Conservation (phyloP, 108 stramenopile genomes). For the Nitzschia putrida region DNA sequence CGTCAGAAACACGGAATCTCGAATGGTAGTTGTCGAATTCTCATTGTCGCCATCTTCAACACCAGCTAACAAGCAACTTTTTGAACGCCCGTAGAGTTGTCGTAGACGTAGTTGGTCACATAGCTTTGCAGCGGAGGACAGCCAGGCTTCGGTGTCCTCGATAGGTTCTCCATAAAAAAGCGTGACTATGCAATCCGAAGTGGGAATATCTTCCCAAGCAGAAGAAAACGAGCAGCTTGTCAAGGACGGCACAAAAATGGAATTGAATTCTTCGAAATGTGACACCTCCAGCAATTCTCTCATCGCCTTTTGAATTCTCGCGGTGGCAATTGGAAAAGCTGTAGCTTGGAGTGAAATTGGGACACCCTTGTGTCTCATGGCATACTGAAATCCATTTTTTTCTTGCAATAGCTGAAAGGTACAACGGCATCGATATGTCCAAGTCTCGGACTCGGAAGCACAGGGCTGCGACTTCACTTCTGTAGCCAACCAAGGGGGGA, state of each 20-base stretch:
- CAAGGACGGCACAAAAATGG: slow-evolving; percentile 15
- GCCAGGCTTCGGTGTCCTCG: slow-evolving; percentile 41
- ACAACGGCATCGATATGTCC: slow-evolving; percentile 67
- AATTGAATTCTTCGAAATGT: slow-evolving; percentile 20
- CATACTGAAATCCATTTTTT: slow-evolving; percentile 38
- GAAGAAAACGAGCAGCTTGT: slow-evolving; percentile 63
- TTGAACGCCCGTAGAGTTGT: slow-evolving; percentile 58
- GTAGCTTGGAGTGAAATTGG: slow-evolving; percentile 39
- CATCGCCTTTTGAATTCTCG: slow-evolving; percentile 64
- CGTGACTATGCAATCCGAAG: slow-evolving; percentile 54
- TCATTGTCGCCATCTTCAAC: slow-evolving; percentile 17
- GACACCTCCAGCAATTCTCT: slow-evolving; percentile 29
- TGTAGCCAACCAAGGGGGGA: neutral
- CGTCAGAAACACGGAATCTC: slow-evolving; percentile 32
- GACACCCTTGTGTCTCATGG: slow-evolving; percentile 44
- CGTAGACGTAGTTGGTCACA: slow-evolving; percentile 36
- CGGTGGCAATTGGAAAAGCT: slow-evolving; percentile 64
- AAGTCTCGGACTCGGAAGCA: slow-evolving; percentile 33
- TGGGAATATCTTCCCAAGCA: slow-evolving; percentile 51
- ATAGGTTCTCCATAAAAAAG: slow-evolving; percentile 56
- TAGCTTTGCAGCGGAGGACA: slow-evolving; percentile 36
- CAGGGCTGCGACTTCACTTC: slow-evolving; percentile 30
- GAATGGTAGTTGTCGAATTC: slow-evolving; percentile 12
- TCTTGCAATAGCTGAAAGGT: slow-evolving; percentile 60
- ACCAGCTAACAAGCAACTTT: slow-evolving; percentile 21